A percentile compares a stretch with the other conserved stretches of the same genome.
Evolutionary conservation across 495 filamentous ascomycete species (phyloP).

Genomic region (Trichoderma gamsii): DNA sequence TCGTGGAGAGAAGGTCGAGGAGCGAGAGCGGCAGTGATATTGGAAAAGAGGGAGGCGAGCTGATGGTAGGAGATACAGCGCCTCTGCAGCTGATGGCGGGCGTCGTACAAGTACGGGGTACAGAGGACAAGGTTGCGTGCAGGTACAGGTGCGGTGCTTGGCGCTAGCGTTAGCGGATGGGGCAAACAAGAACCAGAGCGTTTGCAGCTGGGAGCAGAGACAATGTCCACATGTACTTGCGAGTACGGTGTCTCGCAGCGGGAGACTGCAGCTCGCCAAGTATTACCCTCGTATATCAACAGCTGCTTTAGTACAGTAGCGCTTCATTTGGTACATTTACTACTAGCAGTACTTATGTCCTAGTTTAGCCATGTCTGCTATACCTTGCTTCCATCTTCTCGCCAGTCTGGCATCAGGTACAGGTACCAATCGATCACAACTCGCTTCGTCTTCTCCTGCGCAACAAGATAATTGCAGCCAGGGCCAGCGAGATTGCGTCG

Average conservation of each 20-base stretch:
- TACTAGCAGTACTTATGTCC: too few relatives aligned
- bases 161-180: neutral
- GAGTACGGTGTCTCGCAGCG: neutral
- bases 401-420: neutral
- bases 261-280: too few relatives aligned
- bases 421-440: neutral
- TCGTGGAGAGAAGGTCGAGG: neutral
- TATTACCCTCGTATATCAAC: too few relatives aligned
- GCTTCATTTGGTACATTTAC: too few relatives aligned
- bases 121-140: too few relatives aligned
- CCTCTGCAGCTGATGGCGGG: neutral
- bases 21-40: constrained; percentile 3
- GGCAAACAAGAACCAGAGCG: constrained; percentile 3
- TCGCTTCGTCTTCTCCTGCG: neutral
- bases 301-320: too few relatives aligned
- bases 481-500: constrained; percentile 6
- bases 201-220: neutral
- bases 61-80: neutral
- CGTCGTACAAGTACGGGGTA: too few relatives aligned
- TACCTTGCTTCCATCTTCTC: neutral
- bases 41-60: constrained; percentile 3
- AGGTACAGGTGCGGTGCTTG: neutral
- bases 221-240: too few relatives aligned
- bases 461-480: neutral
- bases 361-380: neutral